Evolutionary conservation across 2,329 filamentous ascomycete genomes (phyloP).

Genomic region (Aspergillus jensenii): DNA sequence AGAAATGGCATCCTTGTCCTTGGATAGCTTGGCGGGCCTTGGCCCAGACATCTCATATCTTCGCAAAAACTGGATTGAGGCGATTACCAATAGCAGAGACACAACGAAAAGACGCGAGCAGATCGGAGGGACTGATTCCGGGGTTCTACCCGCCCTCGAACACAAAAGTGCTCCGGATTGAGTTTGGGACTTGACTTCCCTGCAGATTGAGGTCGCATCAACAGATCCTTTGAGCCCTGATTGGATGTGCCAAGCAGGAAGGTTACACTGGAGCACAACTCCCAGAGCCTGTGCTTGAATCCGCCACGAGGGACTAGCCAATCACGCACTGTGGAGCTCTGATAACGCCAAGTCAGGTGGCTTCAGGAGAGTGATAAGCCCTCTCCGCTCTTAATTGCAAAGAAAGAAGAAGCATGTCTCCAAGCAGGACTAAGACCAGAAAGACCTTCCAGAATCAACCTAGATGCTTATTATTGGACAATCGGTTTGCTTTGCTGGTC

Average conservation of each 20-base stretch:
- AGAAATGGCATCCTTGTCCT: neutral
- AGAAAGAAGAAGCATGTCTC: neutral
- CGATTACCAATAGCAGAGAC: neutral
- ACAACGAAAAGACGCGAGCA: neutral
- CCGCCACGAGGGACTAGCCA: neutral
- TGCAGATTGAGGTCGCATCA: neutral
- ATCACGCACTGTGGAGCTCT: neutral
- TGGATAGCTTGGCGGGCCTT: neutral
- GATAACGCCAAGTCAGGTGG: neutral
- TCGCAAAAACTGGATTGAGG: neutral
- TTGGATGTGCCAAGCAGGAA: neutral
- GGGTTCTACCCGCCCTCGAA: neutral
- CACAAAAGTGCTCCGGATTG: neutral
- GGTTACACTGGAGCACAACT: slow-evolving; percentile 2
- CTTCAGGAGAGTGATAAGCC: neutral
- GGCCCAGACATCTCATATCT: too few relatives aligned
- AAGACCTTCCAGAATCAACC: slow-evolving; percentile 8
- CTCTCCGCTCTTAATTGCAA: neutral
- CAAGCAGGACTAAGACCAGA: neutral
- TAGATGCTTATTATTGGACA: neutral
- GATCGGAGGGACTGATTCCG: too few relatives aligned
- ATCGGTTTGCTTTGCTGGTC: neutral
- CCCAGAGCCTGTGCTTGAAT: slow-evolving; percentile 2
- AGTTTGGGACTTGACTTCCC: neutral
- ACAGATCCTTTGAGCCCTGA: neutral